Conservation (phyloP, 2,329 filamentous ascomycete species). For the Myriosclerotinia curreyana region DNA sequence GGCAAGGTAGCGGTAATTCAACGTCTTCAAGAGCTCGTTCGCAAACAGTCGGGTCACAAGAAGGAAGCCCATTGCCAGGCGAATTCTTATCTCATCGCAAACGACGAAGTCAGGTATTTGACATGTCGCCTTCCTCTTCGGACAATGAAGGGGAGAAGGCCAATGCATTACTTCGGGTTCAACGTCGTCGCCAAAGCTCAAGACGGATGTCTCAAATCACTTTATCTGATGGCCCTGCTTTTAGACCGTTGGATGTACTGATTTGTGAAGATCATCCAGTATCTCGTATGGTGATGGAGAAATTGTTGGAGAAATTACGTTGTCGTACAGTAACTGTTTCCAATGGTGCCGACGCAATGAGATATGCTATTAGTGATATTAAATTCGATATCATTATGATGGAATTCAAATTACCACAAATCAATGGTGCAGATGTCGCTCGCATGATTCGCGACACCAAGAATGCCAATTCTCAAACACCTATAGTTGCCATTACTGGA, state of each 20-base stretch:
- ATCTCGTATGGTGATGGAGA: slow-evolving; percentile 98
- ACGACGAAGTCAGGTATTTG: slow-evolving; percentile 88
- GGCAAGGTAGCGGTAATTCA: slow-evolving; percentile 52
- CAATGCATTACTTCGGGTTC: slow-evolving; percentile 85
- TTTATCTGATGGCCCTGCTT: slow-evolving; percentile 77
- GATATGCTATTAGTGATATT: slow-evolving; percentile 93
- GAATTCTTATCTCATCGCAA: slow-evolving; percentile 75
- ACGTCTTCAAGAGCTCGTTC: slow-evolving; percentile 74
- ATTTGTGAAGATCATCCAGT: slow-evolving; percentile 98
- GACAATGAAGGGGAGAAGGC: slow-evolving; percentile 95
- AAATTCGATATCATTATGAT: slow-evolving; percentile 99
- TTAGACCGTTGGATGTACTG: slow-evolving; percentile 86
- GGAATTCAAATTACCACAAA: slow-evolving; percentile 91
- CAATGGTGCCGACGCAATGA: slow-evolving; percentile 86
- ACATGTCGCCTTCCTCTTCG: slow-evolving; percentile 94
- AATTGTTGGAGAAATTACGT: slow-evolving; percentile 87
- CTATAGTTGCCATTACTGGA: slow-evolving; percentile 93
- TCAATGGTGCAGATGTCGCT: slow-evolving; percentile 92
- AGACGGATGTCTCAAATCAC: slow-evolving; percentile 88
- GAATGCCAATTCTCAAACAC: slow-evolving; percentile 90
- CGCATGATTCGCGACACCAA: slow-evolving; percentile 97
- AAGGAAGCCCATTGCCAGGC: slow-evolving; percentile 72
- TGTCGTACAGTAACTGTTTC: slow-evolving; percentile 91
- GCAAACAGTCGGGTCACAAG: slow-evolving; percentile 89
- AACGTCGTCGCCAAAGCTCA: slow-evolving; percentile 94